Conservation (phyloP, 805 yeast genomes). For the Spathaspora arborariae region DNA sequence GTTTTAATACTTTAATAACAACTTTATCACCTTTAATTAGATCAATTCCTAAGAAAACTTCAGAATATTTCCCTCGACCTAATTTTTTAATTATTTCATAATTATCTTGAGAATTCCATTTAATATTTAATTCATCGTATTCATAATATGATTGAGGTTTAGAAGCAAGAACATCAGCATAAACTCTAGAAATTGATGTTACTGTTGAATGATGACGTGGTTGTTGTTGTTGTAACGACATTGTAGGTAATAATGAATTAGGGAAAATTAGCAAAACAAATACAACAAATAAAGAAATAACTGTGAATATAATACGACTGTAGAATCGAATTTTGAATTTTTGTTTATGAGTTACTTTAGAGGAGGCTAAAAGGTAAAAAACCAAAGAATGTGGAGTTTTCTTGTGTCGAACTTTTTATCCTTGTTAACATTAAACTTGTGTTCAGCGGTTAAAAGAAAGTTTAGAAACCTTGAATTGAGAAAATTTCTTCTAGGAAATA, state of each 20-base stretch:
- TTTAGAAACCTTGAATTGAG: too few relatives aligned
- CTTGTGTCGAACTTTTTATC: too few relatives aligned
- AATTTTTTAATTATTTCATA: slow-evolving; percentile 82
- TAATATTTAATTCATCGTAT: slow-evolving; percentile 62
- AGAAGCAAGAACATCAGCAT: slow-evolving; percentile 70
- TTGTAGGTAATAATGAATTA: background rate
- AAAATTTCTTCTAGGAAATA: too few relatives aligned
- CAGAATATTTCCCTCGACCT: slow-evolving; percentile 92
- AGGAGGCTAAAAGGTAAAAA: too few relatives aligned
- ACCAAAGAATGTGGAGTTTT: too few relatives aligned
- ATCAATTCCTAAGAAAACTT: slow-evolving; percentile 84
- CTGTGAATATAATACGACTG: background rate
- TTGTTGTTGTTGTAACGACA: slow-evolving; percentile 4
- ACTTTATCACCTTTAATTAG: slow-evolving; percentile 57
- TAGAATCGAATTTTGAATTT: slow-evolving; percentile 8
- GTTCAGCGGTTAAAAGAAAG: too few relatives aligned
- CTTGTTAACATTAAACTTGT: too few relatives aligned
- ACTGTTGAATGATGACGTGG: slow-evolving; percentile 16
- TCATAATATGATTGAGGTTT: slow-evolving; percentile 88
- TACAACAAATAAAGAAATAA: background rate
- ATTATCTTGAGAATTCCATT: slow-evolving; percentile 82
- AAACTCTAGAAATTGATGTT: slow-evolving; percentile 68
- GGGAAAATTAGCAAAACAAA: slow-evolving; percentile 6
- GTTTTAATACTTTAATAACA: slow-evolving; percentile 89
- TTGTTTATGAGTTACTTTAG: too few relatives aligned